phyloP scores from a whole-genome alignment of 2,329 filamentous ascomycete species.

The Malbranchea cinnamomea region DNA sequence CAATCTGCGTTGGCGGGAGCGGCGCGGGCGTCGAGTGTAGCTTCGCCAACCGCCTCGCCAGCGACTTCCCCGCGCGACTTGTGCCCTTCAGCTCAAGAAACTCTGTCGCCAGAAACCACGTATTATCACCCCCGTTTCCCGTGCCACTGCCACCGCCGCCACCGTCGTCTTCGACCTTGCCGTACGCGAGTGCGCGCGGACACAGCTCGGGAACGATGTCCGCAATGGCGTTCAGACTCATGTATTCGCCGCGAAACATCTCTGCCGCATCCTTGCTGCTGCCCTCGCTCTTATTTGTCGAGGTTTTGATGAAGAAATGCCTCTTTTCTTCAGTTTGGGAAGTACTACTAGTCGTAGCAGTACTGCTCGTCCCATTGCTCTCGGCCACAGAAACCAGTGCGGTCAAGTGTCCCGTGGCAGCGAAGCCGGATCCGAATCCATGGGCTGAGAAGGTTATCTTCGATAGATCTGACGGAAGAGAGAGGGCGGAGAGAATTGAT shows the following conservation, averaged over 20 bases:
- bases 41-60: conserved; percentile 63
- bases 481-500: conserved; percentile 25
- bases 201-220: conserved; percentile 57
- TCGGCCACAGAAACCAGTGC: too few species aligned
- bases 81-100: conserved; percentile 52
- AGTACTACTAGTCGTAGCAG: neutral
- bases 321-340: conserved; percentile 12
- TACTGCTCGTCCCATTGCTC: conserved; percentile 9
- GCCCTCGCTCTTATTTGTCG: conserved; percentile 6
- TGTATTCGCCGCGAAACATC: conserved; percentile 54
- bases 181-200: conserved; percentile 60
- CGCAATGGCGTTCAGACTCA: conserved; percentile 71
- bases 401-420: conserved; percentile 27
- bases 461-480: conserved; percentile 18
- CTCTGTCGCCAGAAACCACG: conserved; percentile 52
- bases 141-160: conserved; percentile 20
- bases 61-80: conserved; percentile 29
- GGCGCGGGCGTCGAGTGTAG: conserved; percentile 66
- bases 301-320: conserved; percentile 28
- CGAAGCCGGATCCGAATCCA: conserved; percentile 29
- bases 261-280: conserved; percentile 19
- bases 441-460: conserved; percentile 23
- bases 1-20: conserved; percentile 3
- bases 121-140: conserved; percentile 3
- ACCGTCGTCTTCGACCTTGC: conserved; percentile 28